Evolutionary conservation across 2,329 filamentous ascomycete genomes (phyloP).

Genomic region (Myriosclerotinia duriaeana): DNA sequence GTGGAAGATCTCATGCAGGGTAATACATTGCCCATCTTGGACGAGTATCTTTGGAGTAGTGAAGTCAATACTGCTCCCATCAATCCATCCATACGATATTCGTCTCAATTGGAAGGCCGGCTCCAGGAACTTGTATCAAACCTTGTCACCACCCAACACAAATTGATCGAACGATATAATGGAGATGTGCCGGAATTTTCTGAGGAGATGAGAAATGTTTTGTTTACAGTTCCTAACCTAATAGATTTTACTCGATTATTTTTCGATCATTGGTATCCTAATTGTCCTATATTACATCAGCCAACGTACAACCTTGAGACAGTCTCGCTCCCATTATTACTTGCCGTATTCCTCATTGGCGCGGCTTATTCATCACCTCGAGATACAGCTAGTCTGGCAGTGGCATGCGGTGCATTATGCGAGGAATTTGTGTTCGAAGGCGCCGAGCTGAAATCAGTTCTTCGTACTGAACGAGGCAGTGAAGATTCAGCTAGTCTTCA

Average conservation of each 20-base stretch:
- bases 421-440: conserved; percentile 23
- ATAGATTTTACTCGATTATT: conserved; percentile 43
- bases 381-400: conserved; percentile 22
- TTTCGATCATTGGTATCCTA: conserved; percentile 23
- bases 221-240: conserved; percentile 43
- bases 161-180: background rate
- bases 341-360: conserved; percentile 25
- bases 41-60: conserved; percentile 10
- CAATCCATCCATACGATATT: background rate
- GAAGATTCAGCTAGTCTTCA: background rate
- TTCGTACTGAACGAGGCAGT: background rate
- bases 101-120: background rate
- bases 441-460: conserved; percentile 6
- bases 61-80: background rate
- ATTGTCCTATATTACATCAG: conserved; percentile 23
- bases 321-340: conserved; percentile 21
- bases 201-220: background rate
- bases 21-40: background rate
- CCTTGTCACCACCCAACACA: background rate
- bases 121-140: conserved; percentile 6
- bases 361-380: conserved; percentile 21
- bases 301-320: conserved; percentile 24
- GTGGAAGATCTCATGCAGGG: conserved; percentile 6
- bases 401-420: conserved; percentile 12
- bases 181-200: background rate